Evolutionary conservation across 495 filamentous ascomycete species (phyloP).

Genomic region (Beverwykella pulmonaria): DNA sequence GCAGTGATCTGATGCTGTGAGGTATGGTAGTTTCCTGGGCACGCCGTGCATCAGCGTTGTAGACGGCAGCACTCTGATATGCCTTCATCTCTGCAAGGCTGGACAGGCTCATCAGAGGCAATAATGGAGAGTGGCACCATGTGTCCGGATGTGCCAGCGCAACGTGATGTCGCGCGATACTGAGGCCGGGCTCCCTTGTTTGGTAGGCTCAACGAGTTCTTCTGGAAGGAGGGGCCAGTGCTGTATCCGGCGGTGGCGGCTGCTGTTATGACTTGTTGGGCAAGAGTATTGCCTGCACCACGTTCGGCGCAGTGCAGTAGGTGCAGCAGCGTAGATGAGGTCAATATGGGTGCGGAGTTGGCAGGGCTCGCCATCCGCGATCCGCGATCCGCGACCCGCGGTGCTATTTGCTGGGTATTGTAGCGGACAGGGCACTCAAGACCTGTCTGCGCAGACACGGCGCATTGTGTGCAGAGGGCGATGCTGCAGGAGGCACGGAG

Average conservation of each 20-base stretch:
- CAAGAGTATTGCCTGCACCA: background rate
- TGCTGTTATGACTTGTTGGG: background rate
- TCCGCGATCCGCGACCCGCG: background rate
- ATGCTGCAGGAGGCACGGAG: no score
- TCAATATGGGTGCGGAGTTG: slow-evolving; percentile 31
- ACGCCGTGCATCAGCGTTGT: background rate
- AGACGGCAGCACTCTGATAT: background rate
- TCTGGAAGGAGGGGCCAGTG: slow-evolving; percentile 1
- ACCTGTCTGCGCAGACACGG: no score
- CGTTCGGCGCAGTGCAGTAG: background rate
- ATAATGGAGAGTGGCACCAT: background rate
- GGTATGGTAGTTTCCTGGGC: background rate
- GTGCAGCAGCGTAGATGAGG: slow-evolving; percentile 23
- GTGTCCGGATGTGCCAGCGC: background rate
- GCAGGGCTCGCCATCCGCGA: slow-evolving; percentile 9
- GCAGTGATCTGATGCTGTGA: background rate
- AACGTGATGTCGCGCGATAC: slow-evolving; percentile 1
- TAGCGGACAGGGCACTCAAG: no score
- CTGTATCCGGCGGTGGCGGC: slow-evolving; percentile 4
- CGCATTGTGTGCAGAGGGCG: background rate
- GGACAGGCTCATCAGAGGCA: background rate
- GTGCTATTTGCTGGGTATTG: background rate
- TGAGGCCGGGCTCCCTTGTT: slow-evolving; percentile 4
- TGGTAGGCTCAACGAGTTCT: slow-evolving; percentile 15
- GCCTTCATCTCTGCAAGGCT: background rate